Evolutionary conservation across 495 filamentous ascomycete species (phyloP), one percentile per base, ranked within the genome.

Genomic region (Xanthoparmelia taractica): DNA sequence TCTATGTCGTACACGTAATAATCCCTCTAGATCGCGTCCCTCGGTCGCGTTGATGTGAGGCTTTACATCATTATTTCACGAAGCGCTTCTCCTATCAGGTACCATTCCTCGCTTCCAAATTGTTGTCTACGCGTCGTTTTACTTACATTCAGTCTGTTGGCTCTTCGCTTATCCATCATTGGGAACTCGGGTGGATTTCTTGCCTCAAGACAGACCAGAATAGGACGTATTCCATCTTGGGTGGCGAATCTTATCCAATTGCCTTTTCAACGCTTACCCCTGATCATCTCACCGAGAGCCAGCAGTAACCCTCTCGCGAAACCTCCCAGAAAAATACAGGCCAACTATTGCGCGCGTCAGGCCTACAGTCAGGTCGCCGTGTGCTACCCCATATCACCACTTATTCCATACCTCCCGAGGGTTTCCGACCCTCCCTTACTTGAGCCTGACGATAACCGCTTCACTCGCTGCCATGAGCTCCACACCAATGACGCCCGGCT

Each of bases 401-500:
- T 2, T 31, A 10, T 15, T 33, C 50, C 27, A 33, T 18, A 15
- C 6, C 29, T 54, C 50, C 23, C 29, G 20, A 47, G 20, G 1
- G 43, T 10, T 8, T 10, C 27, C 27, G 25, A 29, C 17, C 29
- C 50, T 33, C 33, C n/a, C 2, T 63, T 23, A 20, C 23, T 64
- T 8, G n/a, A 43, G 29, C 7, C 47, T 13, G 6, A 47, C 4
- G 29, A 23, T 36, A 20, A 38, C 17, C 40, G 8, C 25, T 33
- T 17, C 41, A 20, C 41, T 18, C 33, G 25, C 56, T 23, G 65
- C 13, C n/a, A 71, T 71, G 69, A 68, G 62, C 54, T 78, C 76
- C 23, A 68, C 70, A 5, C 69, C 71, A 29, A 75, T 73, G 25
- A 76, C 75, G n/a, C 73, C 73, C 18, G 74, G 75, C 31, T 78